Evolutionary conservation across 2,329 filamentous ascomycete genomes (phyloP), one percentile per base, ranked within the genome.

Genomic region (Teratosphaeria viscida): DNA sequence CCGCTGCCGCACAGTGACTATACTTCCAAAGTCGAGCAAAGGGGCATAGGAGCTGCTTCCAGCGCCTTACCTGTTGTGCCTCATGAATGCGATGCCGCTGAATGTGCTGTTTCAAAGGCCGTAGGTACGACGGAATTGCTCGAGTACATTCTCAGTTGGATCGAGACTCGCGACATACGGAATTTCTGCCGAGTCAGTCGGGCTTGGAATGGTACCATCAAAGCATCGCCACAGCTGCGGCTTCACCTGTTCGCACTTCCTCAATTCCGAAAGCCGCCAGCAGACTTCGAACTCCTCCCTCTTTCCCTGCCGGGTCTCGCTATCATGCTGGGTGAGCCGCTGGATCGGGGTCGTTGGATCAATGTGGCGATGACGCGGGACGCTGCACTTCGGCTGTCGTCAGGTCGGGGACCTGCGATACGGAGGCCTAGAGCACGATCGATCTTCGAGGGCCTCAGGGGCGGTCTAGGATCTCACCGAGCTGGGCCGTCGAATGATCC

Each of bases 281-380:
- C 37, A 5, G 54, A 67, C n/a, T 69, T 64, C 57, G 56, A 64
- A 55, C 61, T 71, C 3, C 59, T 71, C 8, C 60, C 62, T 32
- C 39, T 65, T 14, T 62, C 59, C 12, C 19, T 67, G 12, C 61
- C 67, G n/a, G 68, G 68, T 3, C 55, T 71, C 32, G 10, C 39
- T 5, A 66, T 69, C 55, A 56, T 61, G 23, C 57, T 54, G 12
- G 67, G 64, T 16, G 61, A 66, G 19, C 58, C 59, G 5, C 56
- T 68, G 16, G 59, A 65, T 10, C 62, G 61, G 27, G 68, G 68
- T 14, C 63, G 60, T 16, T 71, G 67, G 67, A 60, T 71, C 29
- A 39, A 63, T 37, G 59, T 69, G 39, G 60, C 29, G 6, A 64
- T 70, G 57, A 63, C 58, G 5, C 55, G 27, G 14, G 59, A 59